phyloP scores from a whole-genome alignment of 768 basidiomycete species.

The Pulveroboletus sp. region DNA sequence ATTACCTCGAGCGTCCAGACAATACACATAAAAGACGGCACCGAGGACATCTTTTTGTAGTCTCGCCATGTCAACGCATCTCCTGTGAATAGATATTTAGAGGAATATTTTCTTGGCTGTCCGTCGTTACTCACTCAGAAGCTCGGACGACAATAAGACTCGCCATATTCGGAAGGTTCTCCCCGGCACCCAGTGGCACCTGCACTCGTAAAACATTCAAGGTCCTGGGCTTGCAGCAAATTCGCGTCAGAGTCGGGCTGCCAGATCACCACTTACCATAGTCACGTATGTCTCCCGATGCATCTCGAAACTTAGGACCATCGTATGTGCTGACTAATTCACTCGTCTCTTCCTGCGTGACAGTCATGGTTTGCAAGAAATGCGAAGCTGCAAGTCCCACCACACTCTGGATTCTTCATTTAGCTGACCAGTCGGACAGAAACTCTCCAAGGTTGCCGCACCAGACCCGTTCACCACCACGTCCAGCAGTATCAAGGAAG shows the following conservation, averaged over 20 bases:
- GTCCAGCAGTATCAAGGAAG: conserved; percentile 72
- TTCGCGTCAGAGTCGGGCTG: too few species aligned
- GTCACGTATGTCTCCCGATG: too few species aligned
- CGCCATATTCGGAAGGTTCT: conserved; percentile 22
- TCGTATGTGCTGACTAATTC: conserved; percentile 21
- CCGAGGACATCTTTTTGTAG: conserved; percentile 31
- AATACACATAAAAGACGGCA: conserved; percentile 28
- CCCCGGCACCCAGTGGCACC: neutral
- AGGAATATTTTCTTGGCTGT: conserved; percentile 5
- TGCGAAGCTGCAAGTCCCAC: conserved; percentile 62
- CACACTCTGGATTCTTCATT: conserved; percentile 6
- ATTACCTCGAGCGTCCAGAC: conserved; percentile 24
- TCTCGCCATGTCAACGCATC: conserved; percentile 34
- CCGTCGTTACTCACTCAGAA: conserved; percentile 22
- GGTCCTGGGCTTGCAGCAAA: too few species aligned
- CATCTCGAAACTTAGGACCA: too few species aligned
- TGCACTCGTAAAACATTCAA: neutral
- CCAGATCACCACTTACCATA: neutral
- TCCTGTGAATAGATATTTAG: conserved; percentile 21
- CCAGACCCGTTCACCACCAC: conserved; percentile 84
- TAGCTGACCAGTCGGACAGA: conserved; percentile 41
- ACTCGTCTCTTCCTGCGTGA: conserved; percentile 1
- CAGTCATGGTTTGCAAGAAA: conserved; percentile 81
- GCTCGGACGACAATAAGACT: conserved; percentile 26
- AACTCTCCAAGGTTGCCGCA: conserved; percentile 87